Base-by-base conservation (phyloP, 148 eudicot genomes). In the Agrostemma githago region DNA sequence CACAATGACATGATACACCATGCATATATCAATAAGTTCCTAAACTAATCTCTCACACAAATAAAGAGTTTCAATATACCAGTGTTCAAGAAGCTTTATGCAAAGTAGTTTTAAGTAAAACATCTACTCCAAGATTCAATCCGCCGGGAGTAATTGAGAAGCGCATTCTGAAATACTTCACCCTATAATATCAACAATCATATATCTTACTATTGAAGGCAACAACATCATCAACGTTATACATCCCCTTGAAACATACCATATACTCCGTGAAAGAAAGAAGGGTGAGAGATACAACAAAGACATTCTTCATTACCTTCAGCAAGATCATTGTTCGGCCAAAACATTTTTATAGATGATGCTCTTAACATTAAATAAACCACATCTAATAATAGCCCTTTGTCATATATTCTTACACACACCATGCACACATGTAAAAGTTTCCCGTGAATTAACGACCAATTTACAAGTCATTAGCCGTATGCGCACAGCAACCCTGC, bases 381-480 rank as follows among this genome's bases (percentile, higher is more conserved):
- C 42, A 3, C 72, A 70, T 70, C 41, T 46, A 54, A 5, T 54
- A 39, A 70, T 53, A 51, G 3, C 43, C 72, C 41, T 51, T 51
- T 17, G 26, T 34, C 56, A 19, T 0, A 67, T 41, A 4, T 37
- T 70, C 57, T 70, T 40, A 68, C 40, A 58, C 39, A 68, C 38
- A 68, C 42, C 56, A 66, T 56, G 42, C 11, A 40, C 64, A 19
- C 6, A 11, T 16, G 62, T 34, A 14, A 75, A 53, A 8, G n/a
- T 53, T 66, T 16, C 65, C 43, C 21, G 64, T 8, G 3, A 39
- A 72, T 64, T 38, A 8, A 5, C n/a, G 61, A 56, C 10, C 10
- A 71, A 6, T 38, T 71, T 8, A 62, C 68, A 76, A 76, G 53
- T 12, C 14, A 9, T 58, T 57, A 6, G 11, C 8, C 66, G 71